A percentile compares a stretch with the other conserved stretches of the same genome.
These are phyloP conservation scores for Phyllosticta citribraziliensis DNA, from an alignment of 2,329 filamentous ascomycete genomes.

Conservation along the genomic window DNA sequence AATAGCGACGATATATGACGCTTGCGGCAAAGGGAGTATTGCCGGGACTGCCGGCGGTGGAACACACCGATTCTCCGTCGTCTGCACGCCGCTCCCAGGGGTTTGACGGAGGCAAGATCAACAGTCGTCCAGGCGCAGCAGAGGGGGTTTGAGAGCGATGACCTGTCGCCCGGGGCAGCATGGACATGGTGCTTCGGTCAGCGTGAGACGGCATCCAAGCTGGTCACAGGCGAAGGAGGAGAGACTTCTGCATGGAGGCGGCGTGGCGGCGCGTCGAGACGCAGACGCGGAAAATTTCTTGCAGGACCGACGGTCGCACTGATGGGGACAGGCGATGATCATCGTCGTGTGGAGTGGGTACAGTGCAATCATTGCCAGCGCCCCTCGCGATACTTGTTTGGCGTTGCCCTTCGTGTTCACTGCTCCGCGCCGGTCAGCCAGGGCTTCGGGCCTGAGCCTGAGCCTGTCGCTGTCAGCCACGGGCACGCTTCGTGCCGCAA, in stretches of 20 bases:
- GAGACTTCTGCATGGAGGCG: not conserved
- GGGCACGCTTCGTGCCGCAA: conserved; percentile 10
- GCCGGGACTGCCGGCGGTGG: not conserved
- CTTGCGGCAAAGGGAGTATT: not conserved
- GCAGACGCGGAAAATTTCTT: conserved; percentile 9
- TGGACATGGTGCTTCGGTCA: not conserved
- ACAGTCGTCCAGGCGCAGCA: not conserved
- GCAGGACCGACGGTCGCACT: not conserved
- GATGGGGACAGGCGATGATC: conserved; percentile 1
- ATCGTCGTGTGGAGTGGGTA: conserved; percentile 2
- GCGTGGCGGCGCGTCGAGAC: not conserved
- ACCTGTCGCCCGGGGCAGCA: not conserved
- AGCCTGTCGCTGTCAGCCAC: conserved; percentile 5
- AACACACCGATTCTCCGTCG: not conserved
- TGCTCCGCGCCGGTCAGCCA: not conserved
- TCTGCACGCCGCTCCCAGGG: not conserved
- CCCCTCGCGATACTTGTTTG: not conserved
- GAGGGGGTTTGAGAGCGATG: not conserved
- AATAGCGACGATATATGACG: not conserved
- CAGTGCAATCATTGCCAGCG: not conserved
- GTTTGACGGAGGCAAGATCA: not conserved
- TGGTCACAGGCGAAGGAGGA: not conserved
- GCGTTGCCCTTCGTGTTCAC: not conserved
- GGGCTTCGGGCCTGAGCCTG: not conserved
- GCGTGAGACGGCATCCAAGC: not conserved